A percentile compares a stretch with the other conserved stretches of the same genome.
Evolutionary conservation across 768 basidiomycete species (phyloP).

Genomic region (Rhizopogon sp.): DNA sequence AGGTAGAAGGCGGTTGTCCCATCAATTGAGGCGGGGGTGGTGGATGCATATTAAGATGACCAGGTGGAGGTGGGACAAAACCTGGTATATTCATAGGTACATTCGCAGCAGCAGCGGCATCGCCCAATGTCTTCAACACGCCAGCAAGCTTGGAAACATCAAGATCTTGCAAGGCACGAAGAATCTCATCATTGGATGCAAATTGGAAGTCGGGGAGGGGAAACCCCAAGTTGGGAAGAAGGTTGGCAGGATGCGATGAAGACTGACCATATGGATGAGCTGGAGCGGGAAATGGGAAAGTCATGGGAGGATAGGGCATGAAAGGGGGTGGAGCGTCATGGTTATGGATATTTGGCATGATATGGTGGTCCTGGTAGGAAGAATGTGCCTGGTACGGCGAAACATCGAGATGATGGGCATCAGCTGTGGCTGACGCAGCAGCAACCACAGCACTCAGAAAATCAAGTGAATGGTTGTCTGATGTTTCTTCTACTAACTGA

Average conservation of each 20-base stretch:
- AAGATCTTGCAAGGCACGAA: constrained; percentile 67
- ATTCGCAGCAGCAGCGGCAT: constrained; percentile 45
- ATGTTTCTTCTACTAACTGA: constrained; percentile 27
- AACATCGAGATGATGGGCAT: constrained; percentile 23
- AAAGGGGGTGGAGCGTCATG: constrained; percentile 15
- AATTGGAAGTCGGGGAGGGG: constrained; percentile 33
- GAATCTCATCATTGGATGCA: constrained; percentile 66
- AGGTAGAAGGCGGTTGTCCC: constrained; percentile 37
- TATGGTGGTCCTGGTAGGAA: constrained; percentile 28
- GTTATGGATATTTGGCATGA: constrained; percentile 16
- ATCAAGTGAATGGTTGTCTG: constrained; percentile 39
- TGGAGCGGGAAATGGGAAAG: constrained; percentile 21
- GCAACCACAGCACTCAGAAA: constrained; percentile 64
- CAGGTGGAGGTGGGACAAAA: constrained; percentile 17
- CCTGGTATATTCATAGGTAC: constrained; percentile 19
- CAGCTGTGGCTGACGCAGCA: constrained; percentile 51
- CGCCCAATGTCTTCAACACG: constrained; percentile 61
- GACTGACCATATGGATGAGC: constrained; percentile 21
- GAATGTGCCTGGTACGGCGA: constrained; percentile 26
- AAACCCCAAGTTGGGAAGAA: constrained; percentile 14
- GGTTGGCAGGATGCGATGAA: constrained; percentile 15
- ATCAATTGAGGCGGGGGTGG: constrained; percentile 30
- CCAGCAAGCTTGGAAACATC: constrained; percentile 64
- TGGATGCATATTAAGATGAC: constrained; percentile 21
- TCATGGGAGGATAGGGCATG: constrained; percentile 27